These are phyloP conservation scores for Cutaneotrichosporon dermatis DNA, from an alignment of 1,284 basidiomycete species.

Conservation along the genomic window DNA sequence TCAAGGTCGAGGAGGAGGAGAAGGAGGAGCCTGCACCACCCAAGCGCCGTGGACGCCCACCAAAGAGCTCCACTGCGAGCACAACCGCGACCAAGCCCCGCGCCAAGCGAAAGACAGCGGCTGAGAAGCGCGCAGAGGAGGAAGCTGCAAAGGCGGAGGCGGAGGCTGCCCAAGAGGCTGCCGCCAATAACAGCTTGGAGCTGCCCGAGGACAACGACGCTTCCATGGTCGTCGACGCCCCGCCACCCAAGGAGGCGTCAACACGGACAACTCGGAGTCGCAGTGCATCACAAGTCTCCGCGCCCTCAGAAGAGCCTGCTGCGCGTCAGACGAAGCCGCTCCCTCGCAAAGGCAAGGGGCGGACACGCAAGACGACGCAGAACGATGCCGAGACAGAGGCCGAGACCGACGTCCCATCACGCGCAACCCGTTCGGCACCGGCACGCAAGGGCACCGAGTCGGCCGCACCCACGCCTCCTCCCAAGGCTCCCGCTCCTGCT, in stretches of 20 bases:
- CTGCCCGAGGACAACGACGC: not conserved
- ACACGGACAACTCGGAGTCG: not conserved
- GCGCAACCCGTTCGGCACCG: constrained; percentile 3
- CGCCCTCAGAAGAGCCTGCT: not conserved
- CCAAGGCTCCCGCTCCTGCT: not conserved
- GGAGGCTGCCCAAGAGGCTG: not conserved
- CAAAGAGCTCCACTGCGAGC: constrained; percentile 8
- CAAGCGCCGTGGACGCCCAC: constrained; percentile 7
- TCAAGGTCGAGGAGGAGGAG: not conserved
- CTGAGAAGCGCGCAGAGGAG: constrained; percentile 12
- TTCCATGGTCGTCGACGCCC: not conserved
- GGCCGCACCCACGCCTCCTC: constrained; percentile 2
- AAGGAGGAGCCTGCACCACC: not conserved
- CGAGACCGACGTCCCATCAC: not conserved
- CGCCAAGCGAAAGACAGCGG: constrained; percentile 5
- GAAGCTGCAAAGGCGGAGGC: constrained; percentile 4
- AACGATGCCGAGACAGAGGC: constrained; percentile 2
- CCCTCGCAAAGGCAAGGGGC: constrained; percentile 7
- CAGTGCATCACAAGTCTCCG: not conserved
- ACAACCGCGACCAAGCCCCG: constrained; percentile 6
- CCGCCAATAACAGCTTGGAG: not conserved
- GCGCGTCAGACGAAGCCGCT: constrained; percentile 18
- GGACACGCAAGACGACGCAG: not conserved
- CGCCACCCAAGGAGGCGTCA: not conserved
- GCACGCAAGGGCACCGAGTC: not conserved